Base-by-base conservation (phyloP, 2,329 filamentous ascomycete species). In the Beauveria sp. region DNA sequence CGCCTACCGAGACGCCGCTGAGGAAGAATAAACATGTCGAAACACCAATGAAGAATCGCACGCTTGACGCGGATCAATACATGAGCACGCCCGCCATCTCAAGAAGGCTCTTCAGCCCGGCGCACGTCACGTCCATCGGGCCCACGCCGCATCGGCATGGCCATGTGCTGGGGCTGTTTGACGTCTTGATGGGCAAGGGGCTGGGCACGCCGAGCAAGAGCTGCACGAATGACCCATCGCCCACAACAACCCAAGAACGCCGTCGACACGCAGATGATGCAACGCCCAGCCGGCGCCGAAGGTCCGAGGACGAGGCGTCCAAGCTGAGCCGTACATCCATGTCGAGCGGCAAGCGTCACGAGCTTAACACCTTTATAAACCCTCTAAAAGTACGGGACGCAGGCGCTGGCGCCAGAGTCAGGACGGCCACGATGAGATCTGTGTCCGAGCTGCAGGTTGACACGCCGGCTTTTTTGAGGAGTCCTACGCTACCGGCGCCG, bases 61-160 rank as follows among this genome's bases (percentile, higher is more conserved):
- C 70, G 20, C 71, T 75, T 46, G 73, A 77, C 54, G 73, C 77
- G 49, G 68, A 76, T 24, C 78, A 80, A 45, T 73, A 78, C 55
- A 78, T 79, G 67, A 76, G 77, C 49, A 86, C 85, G 1, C 85
- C 86, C 1, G 81, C 81, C 1, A 76, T 80, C 49, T 77, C 80
- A 43, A 78, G 84, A 34, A 84, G 80, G 62, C 76, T 87, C 6
- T 88, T 87, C 69, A 85, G 83, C 61, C 83, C 85, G 1, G 74
- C 74, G 0, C 77, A 80, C 12, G 83, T 84, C 2, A 85, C 83
- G 5, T 82, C 80, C 1, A 82, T 95, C 63, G 89, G 89, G 2
- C 90, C 90, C 1, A 95, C 90, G 14, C 90, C 90, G 3, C 90
- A 93, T 69, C 85, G 86, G 64, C 88, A 93, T 70, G 90, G 90